Conservation (phyloP, 1,139 yeast species). For the Blastobotrys persicus region DNA sequence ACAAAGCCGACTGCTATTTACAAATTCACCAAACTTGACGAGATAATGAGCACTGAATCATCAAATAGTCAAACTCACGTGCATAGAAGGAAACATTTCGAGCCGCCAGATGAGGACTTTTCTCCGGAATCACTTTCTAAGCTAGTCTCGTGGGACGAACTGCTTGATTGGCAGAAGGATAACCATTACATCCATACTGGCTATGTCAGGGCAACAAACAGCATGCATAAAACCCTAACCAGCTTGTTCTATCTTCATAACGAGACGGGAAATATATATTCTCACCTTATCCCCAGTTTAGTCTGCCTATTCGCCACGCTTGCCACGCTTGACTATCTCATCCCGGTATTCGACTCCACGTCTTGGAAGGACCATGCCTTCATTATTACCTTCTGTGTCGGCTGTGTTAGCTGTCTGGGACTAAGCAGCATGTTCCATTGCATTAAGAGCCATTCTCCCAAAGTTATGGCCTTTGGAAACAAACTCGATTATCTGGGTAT, state of each 20-base stretch:
- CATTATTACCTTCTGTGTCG: constrained; percentile 47
- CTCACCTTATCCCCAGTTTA: constrained; percentile 72
- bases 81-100: constrained; percentile 6
- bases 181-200: constrained; percentile 74
- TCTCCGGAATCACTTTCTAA: not conserved
- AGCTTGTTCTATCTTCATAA: constrained; percentile 74
- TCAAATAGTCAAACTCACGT: not conserved
- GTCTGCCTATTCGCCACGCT: constrained; percentile 26
- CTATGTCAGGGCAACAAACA: constrained; percentile 68
- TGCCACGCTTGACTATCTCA: constrained; percentile 18
- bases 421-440: constrained; percentile 78
- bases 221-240: constrained; percentile 49
- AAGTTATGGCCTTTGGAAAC: constrained; percentile 64
- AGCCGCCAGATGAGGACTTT: constrained; percentile 5
- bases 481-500: constrained; percentile 87
- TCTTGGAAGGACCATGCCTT: constrained; percentile 45
- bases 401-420: constrained; percentile 59
- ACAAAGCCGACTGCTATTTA: too few species aligned
- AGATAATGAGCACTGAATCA: not conserved
- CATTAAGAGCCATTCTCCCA: constrained; percentile 68
- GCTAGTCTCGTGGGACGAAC: constrained; percentile 41
- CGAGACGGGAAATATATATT: constrained; percentile 76
- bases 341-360: constrained; percentile 47
- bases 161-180: constrained; percentile 85
- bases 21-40: not conserved